Base-by-base conservation (phyloP, 768 basidiomycete genomes). In the Suillus lakei region DNA sequence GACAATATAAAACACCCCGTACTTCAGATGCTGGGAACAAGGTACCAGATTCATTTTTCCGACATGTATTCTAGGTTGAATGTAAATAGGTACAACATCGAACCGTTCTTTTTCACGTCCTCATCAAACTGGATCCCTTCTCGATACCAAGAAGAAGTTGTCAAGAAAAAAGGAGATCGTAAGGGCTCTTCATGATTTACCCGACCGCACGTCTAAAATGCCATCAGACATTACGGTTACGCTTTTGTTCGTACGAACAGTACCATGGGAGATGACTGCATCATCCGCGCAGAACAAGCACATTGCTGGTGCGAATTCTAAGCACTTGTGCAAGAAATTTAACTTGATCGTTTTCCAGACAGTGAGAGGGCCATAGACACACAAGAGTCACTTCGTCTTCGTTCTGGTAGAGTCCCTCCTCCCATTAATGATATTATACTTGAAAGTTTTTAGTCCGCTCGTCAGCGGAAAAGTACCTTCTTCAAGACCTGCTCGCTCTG, bases 81-180 rank as follows among this genome's bases (percentile, higher is more conserved):
- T 23, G 13, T 54, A 18, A 16, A 32, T 36, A 71, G 85, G 67
- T 85, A 82, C 63, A 81, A 82, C 65, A 78, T 86, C 62, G 85
- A 86, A 68, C 86, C 85, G 0, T 86, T 86, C 75, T 87, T 82
- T 69, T 87, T 85, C 69, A 82, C 84, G 0, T 85, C 84, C 0
- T 82, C 84, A 0, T 68, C 85, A 13, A 85, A 83, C 66, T 86
- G 85, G 85, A 88, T 87, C 43, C 86, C 86, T 1, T 83, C 84
- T 0, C 82, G 85, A 36, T 88, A 82, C 51, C 82, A 86, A 65
- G 85, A 86, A 67, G 81, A 82, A 51, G 68, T 80, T 5, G 65
- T 67, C 34, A 70, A 73, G 28, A 72, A 72, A 3, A 64, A 74
- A 38, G 84, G 84, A 67, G 85, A 86, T 74, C 85, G 84, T 87